Conservation (phyloP, 352 stramenopile genomes). For the Phytopythium aichiense region DNA sequence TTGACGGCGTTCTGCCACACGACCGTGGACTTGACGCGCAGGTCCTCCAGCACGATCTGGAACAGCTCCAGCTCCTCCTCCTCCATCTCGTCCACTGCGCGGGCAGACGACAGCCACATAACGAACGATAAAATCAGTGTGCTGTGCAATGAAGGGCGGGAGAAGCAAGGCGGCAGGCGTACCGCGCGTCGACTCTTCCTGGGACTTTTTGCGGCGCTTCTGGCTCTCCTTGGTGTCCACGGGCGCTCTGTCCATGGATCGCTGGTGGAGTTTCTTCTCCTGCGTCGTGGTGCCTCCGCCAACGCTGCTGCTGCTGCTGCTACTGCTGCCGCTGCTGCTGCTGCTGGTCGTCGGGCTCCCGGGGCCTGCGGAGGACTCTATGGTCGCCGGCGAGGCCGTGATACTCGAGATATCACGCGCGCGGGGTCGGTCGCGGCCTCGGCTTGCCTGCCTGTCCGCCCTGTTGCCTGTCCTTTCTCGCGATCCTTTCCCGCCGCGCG, state of each 20-base stretch:
- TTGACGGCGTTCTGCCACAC: conserved; percentile 89
- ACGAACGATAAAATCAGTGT: background rate
- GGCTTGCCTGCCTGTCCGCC: too few species aligned
- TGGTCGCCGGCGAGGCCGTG: conserved; percentile 30
- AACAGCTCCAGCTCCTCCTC: conserved; percentile 84
- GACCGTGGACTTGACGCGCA: conserved; percentile 87
- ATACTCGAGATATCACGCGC: conserved; percentile 16
- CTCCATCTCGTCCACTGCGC: conserved; percentile 50
- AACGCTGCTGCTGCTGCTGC: conserved; percentile 7
- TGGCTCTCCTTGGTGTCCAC: conserved; percentile 47
- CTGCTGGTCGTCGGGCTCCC: conserved; percentile 26
- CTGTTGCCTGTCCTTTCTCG: background rate
- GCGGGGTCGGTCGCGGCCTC: background rate
- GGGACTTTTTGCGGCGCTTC: conserved; percentile 67
- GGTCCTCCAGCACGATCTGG: conserved; percentile 78
- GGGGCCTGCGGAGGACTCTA: conserved; percentile 22
- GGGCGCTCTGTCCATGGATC: conserved; percentile 49
- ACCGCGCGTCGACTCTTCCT: conserved; percentile 31
- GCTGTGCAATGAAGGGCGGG: too few species aligned
- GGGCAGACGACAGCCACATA: background rate
- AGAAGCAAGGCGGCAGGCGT: background rate
- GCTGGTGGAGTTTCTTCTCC: conserved; percentile 62
- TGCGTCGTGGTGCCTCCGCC: conserved; percentile 6
- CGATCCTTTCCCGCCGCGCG: background rate
- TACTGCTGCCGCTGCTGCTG: conserved; percentile 9